Percentiles rank a stretch among this genome's conserved stretches.
These are phyloP conservation scores for Lumnitzera littorea DNA, from an alignment of 345 rosid genomes.

Conservation along the genomic window DNA sequence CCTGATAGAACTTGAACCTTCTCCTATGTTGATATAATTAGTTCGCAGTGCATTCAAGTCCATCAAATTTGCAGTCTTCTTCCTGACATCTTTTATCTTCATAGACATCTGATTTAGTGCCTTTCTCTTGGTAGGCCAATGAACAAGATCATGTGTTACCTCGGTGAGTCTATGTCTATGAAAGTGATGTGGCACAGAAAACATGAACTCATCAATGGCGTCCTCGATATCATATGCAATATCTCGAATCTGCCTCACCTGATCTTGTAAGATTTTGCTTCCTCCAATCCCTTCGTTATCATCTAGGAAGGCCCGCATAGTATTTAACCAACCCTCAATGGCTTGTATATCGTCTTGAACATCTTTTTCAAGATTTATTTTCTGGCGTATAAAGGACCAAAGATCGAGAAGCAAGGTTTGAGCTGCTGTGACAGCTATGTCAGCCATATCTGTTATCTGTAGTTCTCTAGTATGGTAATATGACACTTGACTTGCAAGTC, in stretches of 20 bases:
- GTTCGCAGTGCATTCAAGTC: neutral
- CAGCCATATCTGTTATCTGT: neutral
- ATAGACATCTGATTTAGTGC: constrained; percentile 3
- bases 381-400: neutral
- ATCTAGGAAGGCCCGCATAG: neutral
- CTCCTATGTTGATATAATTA: neutral
- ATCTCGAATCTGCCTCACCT: constrained; percentile 25
- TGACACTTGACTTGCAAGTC: too few species aligned
- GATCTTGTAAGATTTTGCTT: constrained; percentile 5
- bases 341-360: neutral
- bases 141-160: neutral
- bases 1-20: constrained; percentile 5
- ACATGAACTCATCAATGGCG: constrained; percentile 11
- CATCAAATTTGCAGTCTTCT: neutral
- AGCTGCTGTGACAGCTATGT: constrained; percentile 4
- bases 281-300: constrained; percentile 5
- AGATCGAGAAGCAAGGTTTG: neutral
- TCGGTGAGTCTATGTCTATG: neutral
- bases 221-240: constrained; percentile 23
- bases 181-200: neutral
- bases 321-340: neutral
- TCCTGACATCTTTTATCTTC: neutral
- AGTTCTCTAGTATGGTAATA: too few species aligned
- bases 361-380: neutral
- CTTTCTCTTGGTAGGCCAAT: neutral